These are phyloP conservation scores for Trichophyton schoenleinii DNA, from an alignment of 2,329 filamentous ascomycete species.

Conservation along the genomic window DNA sequence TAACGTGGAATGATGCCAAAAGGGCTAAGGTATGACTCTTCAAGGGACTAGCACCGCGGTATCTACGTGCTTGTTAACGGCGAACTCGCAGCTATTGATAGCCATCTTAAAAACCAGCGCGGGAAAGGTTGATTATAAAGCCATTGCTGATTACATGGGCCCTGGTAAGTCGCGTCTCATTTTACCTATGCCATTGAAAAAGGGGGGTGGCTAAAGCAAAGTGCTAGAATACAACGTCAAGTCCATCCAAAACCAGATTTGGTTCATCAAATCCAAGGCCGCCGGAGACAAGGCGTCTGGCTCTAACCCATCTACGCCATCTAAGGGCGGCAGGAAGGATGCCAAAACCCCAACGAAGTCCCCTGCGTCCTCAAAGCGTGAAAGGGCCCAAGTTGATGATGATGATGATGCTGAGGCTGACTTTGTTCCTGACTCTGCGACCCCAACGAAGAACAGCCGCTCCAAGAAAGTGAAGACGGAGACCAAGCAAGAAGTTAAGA, in stretches of 20 bases:
- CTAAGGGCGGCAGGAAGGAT: not conserved
- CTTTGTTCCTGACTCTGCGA: not conserved
- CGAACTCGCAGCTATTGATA: constrained; percentile 15
- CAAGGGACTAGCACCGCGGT: not conserved
- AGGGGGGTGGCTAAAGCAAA: not conserved
- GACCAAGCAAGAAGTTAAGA: not conserved
- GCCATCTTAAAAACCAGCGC: constrained; percentile 14
- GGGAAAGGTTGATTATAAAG: constrained; percentile 14
- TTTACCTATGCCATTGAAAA: not conserved
- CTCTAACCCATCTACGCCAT: not conserved
- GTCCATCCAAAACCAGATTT: constrained; percentile 1
- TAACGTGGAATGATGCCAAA: constrained; percentile 18
- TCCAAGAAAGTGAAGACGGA: not conserved
- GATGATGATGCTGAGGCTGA: not conserved
- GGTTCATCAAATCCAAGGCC: not conserved
- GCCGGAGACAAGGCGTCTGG: not conserved
- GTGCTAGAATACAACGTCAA: not conserved
- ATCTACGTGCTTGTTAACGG: not conserved
- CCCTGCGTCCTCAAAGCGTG: not conserved
- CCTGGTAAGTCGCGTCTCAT: constrained; percentile 5
- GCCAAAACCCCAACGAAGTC: not conserved
- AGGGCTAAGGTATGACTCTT: constrained; percentile 20
- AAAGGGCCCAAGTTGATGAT: too few relatives aligned
- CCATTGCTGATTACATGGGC: constrained; percentile 18
- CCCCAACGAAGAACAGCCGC: not conserved